A percentile compares a stretch with the other conserved stretches of the same genome.
Conservation (phyloP, 441 rosid species). For the Breynia disticha region DNA sequence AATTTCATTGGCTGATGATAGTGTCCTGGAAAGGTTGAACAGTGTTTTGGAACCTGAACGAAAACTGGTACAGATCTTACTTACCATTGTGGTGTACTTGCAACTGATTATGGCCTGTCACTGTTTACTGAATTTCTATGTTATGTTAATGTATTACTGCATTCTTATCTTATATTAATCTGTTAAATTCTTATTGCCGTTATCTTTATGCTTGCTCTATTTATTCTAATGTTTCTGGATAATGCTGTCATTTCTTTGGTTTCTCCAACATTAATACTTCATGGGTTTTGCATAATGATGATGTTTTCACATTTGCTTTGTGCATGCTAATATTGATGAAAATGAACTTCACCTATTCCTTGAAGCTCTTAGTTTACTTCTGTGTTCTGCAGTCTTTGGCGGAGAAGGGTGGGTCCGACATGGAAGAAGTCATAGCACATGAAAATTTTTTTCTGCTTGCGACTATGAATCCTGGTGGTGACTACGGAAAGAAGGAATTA, state of each 20-base stretch:
- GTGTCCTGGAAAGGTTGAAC: slow-evolving; percentile 90
- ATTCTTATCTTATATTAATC: no score
- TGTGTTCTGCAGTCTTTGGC: slow-evolving; percentile 65
- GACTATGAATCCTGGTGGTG: slow-evolving; percentile 99
- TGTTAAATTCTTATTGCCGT: no score
- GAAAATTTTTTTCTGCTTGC: slow-evolving; percentile 73
- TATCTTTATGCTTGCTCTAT: not conserved
- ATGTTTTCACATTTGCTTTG: not conserved
- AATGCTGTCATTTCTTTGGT: not conserved
- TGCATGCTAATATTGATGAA: no score
- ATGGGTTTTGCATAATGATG: not conserved
- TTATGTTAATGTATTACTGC: not conserved
- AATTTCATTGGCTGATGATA: slow-evolving; percentile 98
- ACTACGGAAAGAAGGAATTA: slow-evolving; percentile 96
- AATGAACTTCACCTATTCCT: no score
- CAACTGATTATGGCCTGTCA: not conserved
- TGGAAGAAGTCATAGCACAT: slow-evolving; percentile 81
- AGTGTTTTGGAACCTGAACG: slow-evolving; percentile 95
- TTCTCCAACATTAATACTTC: not conserved
- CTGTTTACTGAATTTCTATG: not conserved
- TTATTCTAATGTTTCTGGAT: not conserved
- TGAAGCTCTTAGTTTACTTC: slow-evolving; percentile 3
- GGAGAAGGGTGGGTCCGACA: slow-evolving; percentile 82
- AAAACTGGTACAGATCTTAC: slow-evolving; percentile 42
- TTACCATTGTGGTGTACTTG: no score